Evolutionary conservation across 2,329 filamentous ascomycete species (phyloP).

Genomic region (Dactylellina leptospora): DNA sequence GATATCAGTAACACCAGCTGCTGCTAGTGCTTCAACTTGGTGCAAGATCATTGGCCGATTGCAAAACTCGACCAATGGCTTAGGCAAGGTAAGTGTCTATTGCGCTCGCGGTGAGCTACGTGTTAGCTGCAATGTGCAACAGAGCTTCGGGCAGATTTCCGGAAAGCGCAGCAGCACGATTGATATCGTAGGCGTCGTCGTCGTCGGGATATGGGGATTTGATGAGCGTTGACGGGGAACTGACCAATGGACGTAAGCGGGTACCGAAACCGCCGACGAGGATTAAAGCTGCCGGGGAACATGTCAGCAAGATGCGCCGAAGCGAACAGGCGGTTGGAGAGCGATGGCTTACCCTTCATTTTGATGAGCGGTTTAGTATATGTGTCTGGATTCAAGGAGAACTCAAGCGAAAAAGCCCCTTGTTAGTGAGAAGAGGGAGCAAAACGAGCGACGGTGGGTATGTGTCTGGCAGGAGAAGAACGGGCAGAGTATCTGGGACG

Average conservation of each 20-base stretch:
- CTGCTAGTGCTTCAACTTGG: conserved; percentile 93
- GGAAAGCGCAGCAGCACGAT: no score
- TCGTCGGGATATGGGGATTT: no score
- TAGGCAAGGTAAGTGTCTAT: conserved; percentile 95
- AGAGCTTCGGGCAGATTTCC: not conserved
- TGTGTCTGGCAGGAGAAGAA: no score
- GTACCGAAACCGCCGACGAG: conserved; percentile 99
- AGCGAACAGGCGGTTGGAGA: no score
- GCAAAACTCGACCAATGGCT: conserved; percentile 96
- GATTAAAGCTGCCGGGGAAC: conserved; percentile 77
- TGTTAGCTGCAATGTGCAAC: conserved; percentile 17
- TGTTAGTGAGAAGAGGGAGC: not conserved
- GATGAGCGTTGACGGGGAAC: no score
- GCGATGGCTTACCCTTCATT: conserved; percentile 40
- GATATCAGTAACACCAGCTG: conserved; percentile 94
- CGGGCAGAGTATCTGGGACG: conserved; percentile 8
- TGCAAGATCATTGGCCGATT: conserved; percentile 99
- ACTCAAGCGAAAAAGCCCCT: conserved; percentile 27
- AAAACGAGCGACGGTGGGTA: conserved; percentile 43
- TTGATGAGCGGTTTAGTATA: conserved; percentile 23
- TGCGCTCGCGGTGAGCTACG: conserved; percentile 40
- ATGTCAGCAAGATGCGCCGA: conserved; percentile 16
- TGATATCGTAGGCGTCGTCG: no score
- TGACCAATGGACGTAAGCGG: conserved; percentile 91
- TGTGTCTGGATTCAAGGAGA: conserved; percentile 21